Evolutionary conservation across 176 grass and related monocot species (phyloP).

Genomic region (Poa pratensis): DNA sequence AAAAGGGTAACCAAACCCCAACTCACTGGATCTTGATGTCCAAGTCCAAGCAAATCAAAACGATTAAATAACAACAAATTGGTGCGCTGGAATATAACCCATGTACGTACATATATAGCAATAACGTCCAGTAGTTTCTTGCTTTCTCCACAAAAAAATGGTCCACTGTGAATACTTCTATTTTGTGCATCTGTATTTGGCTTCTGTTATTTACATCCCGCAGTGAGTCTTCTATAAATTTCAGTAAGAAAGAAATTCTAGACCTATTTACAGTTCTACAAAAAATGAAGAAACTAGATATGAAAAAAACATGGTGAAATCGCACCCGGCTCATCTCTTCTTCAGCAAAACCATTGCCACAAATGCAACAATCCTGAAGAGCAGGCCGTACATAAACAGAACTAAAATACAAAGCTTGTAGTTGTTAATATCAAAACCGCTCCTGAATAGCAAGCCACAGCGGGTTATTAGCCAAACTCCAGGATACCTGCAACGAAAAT

Average conservation of each 20-base stretch:
- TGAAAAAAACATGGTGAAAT: conserved; percentile 29
- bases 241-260: neutral
- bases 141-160: too few species aligned
- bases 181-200: neutral
- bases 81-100: too few species aligned
- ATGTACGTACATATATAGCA: too few species aligned
- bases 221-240: neutral
- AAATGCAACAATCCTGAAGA: conserved; percentile 84
- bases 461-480: conserved; percentile 98
- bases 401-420: conserved; percentile 69
- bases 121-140: too few species aligned
- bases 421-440: conserved; percentile 66
- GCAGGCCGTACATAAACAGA: conserved; percentile 80
- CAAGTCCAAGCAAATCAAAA: too few species aligned
- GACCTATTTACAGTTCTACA: conserved; percentile 48
- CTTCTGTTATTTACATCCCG: neutral
- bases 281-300: conserved; percentile 45
- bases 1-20: too few species aligned
- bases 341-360: conserved; percentile 72
- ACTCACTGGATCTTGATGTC: too few species aligned
- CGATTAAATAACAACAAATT: too few species aligned
- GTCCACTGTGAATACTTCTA: neutral
- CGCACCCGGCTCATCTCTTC: conserved; percentile 56
- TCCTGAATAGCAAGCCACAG: conserved; percentile 58
- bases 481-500: conserved; percentile 60